phyloP scores from a whole-genome alignment of 805 yeast species.

The Yarrowia sp. region DNA sequence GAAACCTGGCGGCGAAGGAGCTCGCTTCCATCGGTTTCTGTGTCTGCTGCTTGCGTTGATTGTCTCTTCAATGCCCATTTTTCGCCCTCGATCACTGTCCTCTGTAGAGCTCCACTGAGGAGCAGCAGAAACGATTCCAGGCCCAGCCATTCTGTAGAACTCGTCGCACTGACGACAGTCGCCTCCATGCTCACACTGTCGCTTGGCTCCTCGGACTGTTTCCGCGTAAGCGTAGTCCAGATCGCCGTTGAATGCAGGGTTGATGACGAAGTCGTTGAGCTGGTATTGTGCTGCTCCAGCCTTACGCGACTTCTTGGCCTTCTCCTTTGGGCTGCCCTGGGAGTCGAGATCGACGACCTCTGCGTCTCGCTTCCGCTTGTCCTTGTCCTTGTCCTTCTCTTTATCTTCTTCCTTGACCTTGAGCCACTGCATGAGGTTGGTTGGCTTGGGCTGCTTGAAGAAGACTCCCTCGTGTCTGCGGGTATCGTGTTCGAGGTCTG shows the following conservation, averaged over 20 bases:
- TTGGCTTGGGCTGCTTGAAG: neutral
- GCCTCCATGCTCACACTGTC: conserved; percentile 41
- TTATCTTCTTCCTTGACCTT: neutral
- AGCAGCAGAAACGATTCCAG: conserved; percentile 33
- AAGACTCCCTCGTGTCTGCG: neutral
- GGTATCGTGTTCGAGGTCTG: neutral
- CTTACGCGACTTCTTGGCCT: neutral
- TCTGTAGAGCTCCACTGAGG: conserved; percentile 37
- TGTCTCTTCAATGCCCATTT: conserved; percentile 9
- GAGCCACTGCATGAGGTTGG: conserved; percentile 19
- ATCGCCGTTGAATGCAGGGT: conserved; percentile 39
- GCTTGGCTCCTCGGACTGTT: conserved; percentile 39
- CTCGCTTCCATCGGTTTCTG: conserved; percentile 39
- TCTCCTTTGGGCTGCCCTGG: neutral
- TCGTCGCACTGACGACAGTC: conserved; percentile 40
- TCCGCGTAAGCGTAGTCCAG: conserved; percentile 39
- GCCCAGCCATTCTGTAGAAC: conserved; percentile 40
- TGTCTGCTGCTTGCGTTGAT: conserved; percentile 33
- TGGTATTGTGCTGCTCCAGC: conserved; percentile 14
- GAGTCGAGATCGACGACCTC: neutral
- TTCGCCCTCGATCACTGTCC: neutral
- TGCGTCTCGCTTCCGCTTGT: neutral
- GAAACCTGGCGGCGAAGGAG: conserved; percentile 57
- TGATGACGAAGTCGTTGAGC: conserved; percentile 43
- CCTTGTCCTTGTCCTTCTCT: neutral